Evolutionary conservation across 1,139 yeast genomes (phyloP).

Genomic region (Pichia sp.): DNA sequence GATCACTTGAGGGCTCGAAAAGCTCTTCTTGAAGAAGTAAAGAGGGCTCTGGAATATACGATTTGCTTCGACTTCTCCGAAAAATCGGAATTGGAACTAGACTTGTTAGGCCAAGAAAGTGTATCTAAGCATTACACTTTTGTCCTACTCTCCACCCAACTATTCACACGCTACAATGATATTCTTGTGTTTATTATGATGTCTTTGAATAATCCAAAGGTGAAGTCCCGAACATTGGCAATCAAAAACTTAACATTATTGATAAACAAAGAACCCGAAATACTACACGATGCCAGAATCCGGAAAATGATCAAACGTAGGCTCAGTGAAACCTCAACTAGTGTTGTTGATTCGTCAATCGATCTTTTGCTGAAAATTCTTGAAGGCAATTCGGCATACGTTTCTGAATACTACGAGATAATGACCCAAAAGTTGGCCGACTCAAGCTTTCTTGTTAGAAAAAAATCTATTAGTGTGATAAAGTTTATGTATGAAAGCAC

Average conservation of each 20-base stretch:
- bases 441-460: conserved; percentile 58
- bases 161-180: conserved; percentile 42
- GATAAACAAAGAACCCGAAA: conserved; percentile 43
- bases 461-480: conserved; percentile 49
- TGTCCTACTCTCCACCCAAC: conserved; percentile 15
- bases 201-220: conserved; percentile 44
- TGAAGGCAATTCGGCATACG: conserved; percentile 35
- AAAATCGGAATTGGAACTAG: conserved; percentile 1
- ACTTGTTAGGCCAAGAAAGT: background rate
- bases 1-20: conserved; percentile 3
- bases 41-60: no score
- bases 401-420: conserved; percentile 41
- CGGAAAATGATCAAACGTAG: conserved; percentile 46
- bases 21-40: conserved; percentile 1
- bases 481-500: conserved; percentile 39
- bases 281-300: conserved; percentile 44
- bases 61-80: background rate
- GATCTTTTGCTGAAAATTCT: conserved; percentile 56
- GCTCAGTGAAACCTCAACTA: conserved; percentile 55
- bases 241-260: conserved; percentile 48
- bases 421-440: conserved; percentile 49
- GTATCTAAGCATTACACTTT: conserved; percentile 6
- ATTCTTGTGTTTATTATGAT: conserved; percentile 44
- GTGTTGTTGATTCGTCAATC: conserved; percentile 69
- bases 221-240: conserved; percentile 59